phyloP scores from a whole-genome alignment of 2,329 filamentous ascomycete species.

The Aspergillus pseudoterreus region DNA sequence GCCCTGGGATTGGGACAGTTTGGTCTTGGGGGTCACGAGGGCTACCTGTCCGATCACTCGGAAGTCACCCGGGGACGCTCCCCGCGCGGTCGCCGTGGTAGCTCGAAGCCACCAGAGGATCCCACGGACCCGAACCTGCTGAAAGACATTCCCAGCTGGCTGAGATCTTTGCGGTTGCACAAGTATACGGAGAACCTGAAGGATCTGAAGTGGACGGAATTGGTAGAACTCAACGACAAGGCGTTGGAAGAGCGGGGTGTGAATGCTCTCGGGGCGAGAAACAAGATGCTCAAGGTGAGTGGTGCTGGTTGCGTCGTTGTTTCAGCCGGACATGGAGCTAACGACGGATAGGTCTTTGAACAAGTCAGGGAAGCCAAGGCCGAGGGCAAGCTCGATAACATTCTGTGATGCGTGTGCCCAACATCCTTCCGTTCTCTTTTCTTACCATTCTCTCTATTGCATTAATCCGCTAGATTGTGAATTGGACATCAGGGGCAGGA shows the following conservation, averaged over 20 bases:
- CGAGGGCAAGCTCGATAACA: constrained; percentile 62
- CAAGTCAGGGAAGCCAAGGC: constrained; percentile 82
- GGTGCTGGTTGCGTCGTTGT: not conserved
- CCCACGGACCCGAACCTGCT: constrained; percentile 86
- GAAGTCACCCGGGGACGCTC: constrained; percentile 88
- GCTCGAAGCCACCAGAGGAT: constrained; percentile 96
- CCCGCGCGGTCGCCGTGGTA: constrained; percentile 85
- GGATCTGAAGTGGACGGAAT: constrained; percentile 92
- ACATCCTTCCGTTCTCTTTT: constrained; percentile 10
- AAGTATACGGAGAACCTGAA: constrained; percentile 99
- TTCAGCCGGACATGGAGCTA: not conserved
- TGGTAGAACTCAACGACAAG: constrained; percentile 88
- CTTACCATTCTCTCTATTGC: constrained; percentile 25
- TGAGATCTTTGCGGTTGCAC: constrained; percentile 88
- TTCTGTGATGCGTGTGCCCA: constrained; percentile 21
- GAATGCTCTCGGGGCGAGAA: constrained; percentile 86
- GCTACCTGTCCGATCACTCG: constrained; percentile 90
- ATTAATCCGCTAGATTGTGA: constrained; percentile 24
- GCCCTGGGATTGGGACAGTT: constrained; percentile 70
- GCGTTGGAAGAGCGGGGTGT: constrained; percentile 89
- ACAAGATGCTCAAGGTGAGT: constrained; percentile 93
- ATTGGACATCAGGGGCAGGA: constrained; percentile 25
- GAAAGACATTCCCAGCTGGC: constrained; percentile 93
- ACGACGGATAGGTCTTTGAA: constrained; percentile 68
- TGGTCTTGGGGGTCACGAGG: constrained; percentile 67